Evolutionary conservation across 75 land plant species (phyloP).

Genomic region (Pinus taeda): DNA sequence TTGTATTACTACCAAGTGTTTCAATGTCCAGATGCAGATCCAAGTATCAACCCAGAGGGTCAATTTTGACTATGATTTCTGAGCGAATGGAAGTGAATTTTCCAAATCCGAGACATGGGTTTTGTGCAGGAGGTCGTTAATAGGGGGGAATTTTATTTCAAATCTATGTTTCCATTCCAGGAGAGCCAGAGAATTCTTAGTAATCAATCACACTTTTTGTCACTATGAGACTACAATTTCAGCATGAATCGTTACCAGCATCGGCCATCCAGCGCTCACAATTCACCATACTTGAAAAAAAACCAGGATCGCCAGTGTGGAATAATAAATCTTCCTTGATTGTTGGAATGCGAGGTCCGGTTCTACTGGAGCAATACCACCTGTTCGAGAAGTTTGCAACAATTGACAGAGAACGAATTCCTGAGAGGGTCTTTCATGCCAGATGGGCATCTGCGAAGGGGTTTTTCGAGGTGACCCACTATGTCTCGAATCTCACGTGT

Average conservation of each 20-base stretch:
- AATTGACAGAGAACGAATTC: conserved; percentile 42
- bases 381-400: conserved; percentile 44
- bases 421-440: conserved; percentile 48
- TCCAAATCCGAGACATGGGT: too few relatives aligned
- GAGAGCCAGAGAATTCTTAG: too few relatives aligned
- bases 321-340: conserved; percentile 36
- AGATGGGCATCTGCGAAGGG: conserved; percentile 50
- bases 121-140: too few relatives aligned
- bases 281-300: conserved; percentile 29
- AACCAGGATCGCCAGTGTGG: conserved; percentile 40
- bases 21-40: too few relatives aligned
- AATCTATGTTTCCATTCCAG: too few relatives aligned
- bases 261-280: conserved; percentile 42
- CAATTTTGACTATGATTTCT: too few relatives aligned
- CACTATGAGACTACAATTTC: too few relatives aligned
- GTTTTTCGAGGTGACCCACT: conserved; percentile 47
- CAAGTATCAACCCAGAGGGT: too few relatives aligned
- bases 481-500: conserved; percentile 39
- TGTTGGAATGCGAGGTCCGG: conserved; percentile 27
- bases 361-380: conserved; percentile 45
- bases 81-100: too few relatives aligned
- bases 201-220: too few relatives aligned
- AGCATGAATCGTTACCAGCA: conserved; percentile 10
- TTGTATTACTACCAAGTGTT: too few relatives aligned
- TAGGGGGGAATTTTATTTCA: too few relatives aligned